phyloP scores from a whole-genome alignment of 495 filamentous ascomycete species.

The Tricharina praecox region DNA sequence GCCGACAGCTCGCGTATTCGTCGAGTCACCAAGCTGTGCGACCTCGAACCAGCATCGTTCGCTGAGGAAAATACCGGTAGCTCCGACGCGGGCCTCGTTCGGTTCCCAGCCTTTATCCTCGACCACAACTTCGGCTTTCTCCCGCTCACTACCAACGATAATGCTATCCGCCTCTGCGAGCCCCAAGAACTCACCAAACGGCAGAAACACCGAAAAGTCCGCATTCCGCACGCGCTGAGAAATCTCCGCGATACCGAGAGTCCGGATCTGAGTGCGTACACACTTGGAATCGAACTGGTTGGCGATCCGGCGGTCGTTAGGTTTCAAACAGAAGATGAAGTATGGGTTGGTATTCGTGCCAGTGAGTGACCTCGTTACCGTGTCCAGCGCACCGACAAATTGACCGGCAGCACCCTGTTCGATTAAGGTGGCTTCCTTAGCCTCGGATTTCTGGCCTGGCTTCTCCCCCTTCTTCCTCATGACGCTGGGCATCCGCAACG shows the following conservation, averaged over 20 bases:
- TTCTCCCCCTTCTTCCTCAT: constrained; percentile 52
- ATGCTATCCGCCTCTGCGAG: constrained; percentile 65
- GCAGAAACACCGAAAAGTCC: constrained; percentile 88
- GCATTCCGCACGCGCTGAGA: constrained; percentile 80
- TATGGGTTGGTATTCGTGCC: constrained; percentile 75
- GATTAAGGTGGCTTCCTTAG: constrained; percentile 23
- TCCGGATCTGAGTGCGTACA: constrained; percentile 83
- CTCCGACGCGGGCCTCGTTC: constrained; percentile 80
- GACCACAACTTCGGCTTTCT: constrained; percentile 77
- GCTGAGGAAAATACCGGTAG: constrained; percentile 87
- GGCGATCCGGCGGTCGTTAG: constrained; percentile 89
- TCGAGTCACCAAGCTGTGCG: constrained; percentile 30
- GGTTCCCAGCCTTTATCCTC: constrained; percentile 79
- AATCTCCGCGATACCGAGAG: constrained; percentile 91
- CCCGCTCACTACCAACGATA: constrained; percentile 77
- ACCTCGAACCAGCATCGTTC: constrained; percentile 89
- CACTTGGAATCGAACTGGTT: constrained; percentile 99
- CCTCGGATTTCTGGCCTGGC: constrained; percentile 30
- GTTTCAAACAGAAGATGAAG: constrained; percentile 93
- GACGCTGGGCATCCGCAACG: constrained; percentile 80
- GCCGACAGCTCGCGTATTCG: constrained; percentile 27
- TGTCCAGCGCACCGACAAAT: constrained; percentile 76
- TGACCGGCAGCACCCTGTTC: constrained; percentile 83
- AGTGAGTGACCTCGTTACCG: constrained; percentile 67
- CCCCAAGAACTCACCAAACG: constrained; percentile 88